Evolutionary conservation across 2,329 filamentous ascomycete genomes (phyloP).

Genomic region (Fusarium nygamai): DNA sequence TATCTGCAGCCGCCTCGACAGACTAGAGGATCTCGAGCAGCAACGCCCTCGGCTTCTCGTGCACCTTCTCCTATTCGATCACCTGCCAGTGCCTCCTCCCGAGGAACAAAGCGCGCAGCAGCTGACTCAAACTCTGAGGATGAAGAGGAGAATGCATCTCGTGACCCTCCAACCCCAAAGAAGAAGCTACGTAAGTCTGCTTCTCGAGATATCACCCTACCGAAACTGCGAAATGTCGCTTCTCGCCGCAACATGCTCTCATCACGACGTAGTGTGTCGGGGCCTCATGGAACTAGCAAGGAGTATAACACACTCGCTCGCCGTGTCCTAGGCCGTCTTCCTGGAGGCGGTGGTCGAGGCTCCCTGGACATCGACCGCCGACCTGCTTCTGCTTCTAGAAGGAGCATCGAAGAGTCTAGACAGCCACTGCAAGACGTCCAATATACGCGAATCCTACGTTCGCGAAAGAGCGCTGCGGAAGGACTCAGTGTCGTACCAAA

Average conservation of each 20-base stretch:
- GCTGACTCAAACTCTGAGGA: conserved; percentile 49
- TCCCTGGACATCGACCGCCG: conserved; percentile 32
- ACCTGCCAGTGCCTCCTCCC: conserved; percentile 50
- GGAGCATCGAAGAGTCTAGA: conserved; percentile 29
- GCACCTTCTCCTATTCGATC: conserved; percentile 43
- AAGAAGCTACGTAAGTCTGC: conserved; percentile 66
- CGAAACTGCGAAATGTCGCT: conserved; percentile 46
- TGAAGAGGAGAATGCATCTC: conserved; percentile 40
- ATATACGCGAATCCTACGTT: conserved; percentile 41
- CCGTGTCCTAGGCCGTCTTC: conserved; percentile 40
- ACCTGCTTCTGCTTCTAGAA: conserved; percentile 24
- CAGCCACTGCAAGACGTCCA: conserved; percentile 33
- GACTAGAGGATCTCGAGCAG: conserved; percentile 43
- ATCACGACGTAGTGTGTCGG: conserved; percentile 44
- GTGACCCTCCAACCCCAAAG: conserved; percentile 45
- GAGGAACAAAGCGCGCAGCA: conserved; percentile 63
- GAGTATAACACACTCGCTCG: conserved; percentile 41
- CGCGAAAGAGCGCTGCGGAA: conserved; percentile 36
- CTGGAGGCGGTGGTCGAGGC: conserved; percentile 29
- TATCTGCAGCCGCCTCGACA: conserved; percentile 35
- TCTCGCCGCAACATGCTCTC: conserved; percentile 39
- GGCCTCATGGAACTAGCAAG: conserved; percentile 31
- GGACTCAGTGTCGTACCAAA: conserved; percentile 56
- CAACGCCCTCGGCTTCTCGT: conserved; percentile 34
- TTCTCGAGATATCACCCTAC: conserved; percentile 54